Evolutionary conservation across 2,329 filamentous ascomycete species (phyloP).

Genomic region (Aspergillus fumigatus): DNA sequence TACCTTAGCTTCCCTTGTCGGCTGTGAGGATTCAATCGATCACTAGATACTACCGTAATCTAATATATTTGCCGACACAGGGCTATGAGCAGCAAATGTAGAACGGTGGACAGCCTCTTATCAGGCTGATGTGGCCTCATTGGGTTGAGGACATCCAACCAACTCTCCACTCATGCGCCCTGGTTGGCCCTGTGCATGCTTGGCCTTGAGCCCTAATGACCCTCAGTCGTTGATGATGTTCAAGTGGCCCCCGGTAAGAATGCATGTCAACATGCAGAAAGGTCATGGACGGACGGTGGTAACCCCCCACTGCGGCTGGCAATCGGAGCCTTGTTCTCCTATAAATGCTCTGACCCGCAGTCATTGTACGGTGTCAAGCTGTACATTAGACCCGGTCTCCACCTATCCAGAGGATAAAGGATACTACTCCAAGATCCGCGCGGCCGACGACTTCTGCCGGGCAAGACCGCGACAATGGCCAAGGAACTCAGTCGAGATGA

Average conservation of each 20-base stretch:
- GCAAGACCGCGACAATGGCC: not conserved
- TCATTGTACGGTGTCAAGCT: not conserved
- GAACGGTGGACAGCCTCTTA: not conserved
- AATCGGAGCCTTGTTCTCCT: not conserved
- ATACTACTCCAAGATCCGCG: too few relatives aligned
- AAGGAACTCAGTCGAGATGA: not conserved
- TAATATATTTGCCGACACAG: not conserved
- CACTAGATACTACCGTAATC: too few relatives aligned
- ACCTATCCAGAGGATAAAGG: not conserved
- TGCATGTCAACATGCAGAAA: not conserved
- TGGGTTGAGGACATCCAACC: not conserved
- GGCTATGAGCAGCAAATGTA: not conserved
- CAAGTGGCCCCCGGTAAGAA: not conserved
- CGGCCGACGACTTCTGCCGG: too few relatives aligned
- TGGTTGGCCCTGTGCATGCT: not conserved
- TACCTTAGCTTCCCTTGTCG: too few relatives aligned
- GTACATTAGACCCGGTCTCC: not conserved
- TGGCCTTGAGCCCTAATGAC: not conserved
- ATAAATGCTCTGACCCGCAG: not conserved
- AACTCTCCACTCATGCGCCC: not conserved
- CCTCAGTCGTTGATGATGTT: not conserved
- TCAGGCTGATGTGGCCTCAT: not conserved
- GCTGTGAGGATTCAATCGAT: too few relatives aligned
- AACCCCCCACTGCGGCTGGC: not conserved
- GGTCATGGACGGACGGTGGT: not conserved